A percentile compares a stretch with the other conserved stretches of the same genome.
These are phyloP conservation scores for Oryza australiensis DNA, from an alignment of 176 grass and related monocot species.

Conservation along the genomic window DNA sequence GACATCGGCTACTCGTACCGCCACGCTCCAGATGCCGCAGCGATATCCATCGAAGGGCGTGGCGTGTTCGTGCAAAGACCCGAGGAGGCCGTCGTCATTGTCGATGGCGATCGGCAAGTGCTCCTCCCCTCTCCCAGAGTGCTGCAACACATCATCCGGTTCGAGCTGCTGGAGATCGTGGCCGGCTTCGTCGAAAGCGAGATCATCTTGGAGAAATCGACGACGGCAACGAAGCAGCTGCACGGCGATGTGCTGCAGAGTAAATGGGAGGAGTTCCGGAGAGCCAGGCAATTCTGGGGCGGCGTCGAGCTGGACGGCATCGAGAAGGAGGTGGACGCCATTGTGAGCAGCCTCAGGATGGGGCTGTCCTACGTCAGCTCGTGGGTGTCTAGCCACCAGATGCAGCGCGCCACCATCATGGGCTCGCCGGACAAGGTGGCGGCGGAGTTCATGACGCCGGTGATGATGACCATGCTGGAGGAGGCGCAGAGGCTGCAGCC, in stretches of 20 bases:
- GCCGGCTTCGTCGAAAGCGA: not conserved
- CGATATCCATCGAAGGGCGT: too few species aligned
- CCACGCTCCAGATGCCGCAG: too few species aligned
- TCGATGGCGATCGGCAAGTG: too few species aligned
- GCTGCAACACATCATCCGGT: not conserved
- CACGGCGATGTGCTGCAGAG: not conserved
- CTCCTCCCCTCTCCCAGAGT: not conserved
- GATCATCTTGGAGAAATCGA: not conserved
- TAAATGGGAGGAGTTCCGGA: not conserved
- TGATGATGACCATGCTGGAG: not conserved
- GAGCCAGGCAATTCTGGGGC: not conserved
- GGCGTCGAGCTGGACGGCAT: not conserved
- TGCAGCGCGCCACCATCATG: not conserved
- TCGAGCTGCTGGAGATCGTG: not conserved
- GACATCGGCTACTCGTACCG: too few species aligned
- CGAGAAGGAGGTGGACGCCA: not conserved
- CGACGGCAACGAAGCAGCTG: too few species aligned
- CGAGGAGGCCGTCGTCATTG: not conserved
- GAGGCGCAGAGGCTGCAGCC: too few species aligned
- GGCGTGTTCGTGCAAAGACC: not conserved
- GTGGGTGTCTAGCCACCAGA: conserved; percentile 2
- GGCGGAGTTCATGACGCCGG: not conserved
- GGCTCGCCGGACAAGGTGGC: not conserved
- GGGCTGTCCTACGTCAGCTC: not conserved
- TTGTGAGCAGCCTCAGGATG: not conserved